Conservation (phyloP, 352 stramenopile genomes). For the Pythium myriotylum region DNA sequence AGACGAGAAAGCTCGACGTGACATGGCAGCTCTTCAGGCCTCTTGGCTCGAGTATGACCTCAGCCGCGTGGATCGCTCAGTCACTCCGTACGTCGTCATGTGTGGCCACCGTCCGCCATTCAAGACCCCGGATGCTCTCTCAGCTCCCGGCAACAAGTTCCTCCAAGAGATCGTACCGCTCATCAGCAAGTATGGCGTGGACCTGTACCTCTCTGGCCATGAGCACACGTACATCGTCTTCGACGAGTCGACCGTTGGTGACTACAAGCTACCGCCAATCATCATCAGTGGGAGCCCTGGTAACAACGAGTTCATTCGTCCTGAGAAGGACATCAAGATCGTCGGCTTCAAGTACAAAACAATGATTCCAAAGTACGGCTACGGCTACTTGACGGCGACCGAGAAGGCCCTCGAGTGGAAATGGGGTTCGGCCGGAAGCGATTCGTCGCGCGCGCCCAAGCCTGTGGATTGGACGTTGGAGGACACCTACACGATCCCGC, state of each 20-base stretch:
- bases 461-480: constrained; percentile 50
- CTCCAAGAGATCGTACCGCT: constrained; percentile 66
- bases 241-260: constrained; percentile 49
- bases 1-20: constrained; percentile 43
- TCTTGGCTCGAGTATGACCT: constrained; percentile 76
- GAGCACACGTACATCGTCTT: constrained; percentile 77
- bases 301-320: constrained; percentile 79
- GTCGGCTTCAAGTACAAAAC: constrained; percentile 61
- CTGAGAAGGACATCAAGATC: constrained; percentile 47
- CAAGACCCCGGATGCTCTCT: constrained; percentile 58
- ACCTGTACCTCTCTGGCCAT: constrained; percentile 71
- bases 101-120: constrained; percentile 72
- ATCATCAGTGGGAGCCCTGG: constrained; percentile 73
- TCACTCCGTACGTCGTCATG: constrained; percentile 75
- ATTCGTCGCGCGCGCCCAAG: constrained; percentile 42
- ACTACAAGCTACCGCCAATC: constrained; percentile 61
- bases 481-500: constrained; percentile 50
- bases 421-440: constrained; percentile 56
- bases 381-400: constrained; percentile 69
- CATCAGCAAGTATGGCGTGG: constrained; percentile 73
- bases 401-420: constrained; percentile 54
- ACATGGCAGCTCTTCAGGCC: constrained; percentile 36
- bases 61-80: constrained; percentile 54
- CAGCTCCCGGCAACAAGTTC: constrained; percentile 51
- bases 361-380: constrained; percentile 76